Percentiles rank a stretch among this genome's conserved stretches.
phyloP scores from a whole-genome alignment of 2,329 filamentous ascomycete genomes.

The Phyllosticta citriasiana region DNA sequence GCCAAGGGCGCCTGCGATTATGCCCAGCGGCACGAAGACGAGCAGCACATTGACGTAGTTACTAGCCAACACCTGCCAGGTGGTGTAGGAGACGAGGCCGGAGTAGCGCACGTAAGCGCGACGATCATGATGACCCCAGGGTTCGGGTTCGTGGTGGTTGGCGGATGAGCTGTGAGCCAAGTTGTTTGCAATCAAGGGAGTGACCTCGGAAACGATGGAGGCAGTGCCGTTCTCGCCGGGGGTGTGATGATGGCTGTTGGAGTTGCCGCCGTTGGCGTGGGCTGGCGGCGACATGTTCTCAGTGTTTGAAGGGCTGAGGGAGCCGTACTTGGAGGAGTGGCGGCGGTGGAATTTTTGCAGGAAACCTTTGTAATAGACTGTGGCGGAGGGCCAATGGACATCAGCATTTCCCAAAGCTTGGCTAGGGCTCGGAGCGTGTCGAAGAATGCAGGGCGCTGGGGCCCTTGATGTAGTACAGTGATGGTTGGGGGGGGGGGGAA shows the following conservation, averaged over 20 bases:
- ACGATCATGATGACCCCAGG: slow-evolving; percentile 4
- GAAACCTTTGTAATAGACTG: slow-evolving; percentile 6
- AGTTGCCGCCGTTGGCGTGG: background rate
- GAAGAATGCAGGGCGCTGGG: background rate
- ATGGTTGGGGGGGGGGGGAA: too few relatives aligned
- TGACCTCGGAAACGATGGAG: background rate
- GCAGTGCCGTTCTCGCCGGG: background rate
- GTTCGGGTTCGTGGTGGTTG: background rate
- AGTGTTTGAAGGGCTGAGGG: background rate
- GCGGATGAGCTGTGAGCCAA: background rate
- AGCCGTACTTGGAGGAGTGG: slow-evolving; percentile 1
- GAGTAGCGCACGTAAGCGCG: slow-evolving; percentile 21
- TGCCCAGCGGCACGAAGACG: slow-evolving; percentile 63
- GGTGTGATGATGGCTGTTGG: background rate
- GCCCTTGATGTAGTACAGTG: background rate
- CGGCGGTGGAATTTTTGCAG: slow-evolving; percentile 8
- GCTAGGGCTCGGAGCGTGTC: slow-evolving; percentile 1
- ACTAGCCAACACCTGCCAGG: slow-evolving; percentile 36
- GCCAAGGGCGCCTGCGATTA: slow-evolving; percentile 51
- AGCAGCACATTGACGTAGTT: slow-evolving; percentile 60
- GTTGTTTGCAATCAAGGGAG: background rate
- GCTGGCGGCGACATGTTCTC: slow-evolving; percentile 5
- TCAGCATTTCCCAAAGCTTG: slow-evolving; percentile 6
- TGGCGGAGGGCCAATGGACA: background rate
- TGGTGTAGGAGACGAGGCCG: slow-evolving; percentile 22